These are phyloP conservation scores for Trichoderma sp. DNA, from an alignment of 2,329 filamentous ascomycete genomes.

Conservation along the genomic window DNA sequence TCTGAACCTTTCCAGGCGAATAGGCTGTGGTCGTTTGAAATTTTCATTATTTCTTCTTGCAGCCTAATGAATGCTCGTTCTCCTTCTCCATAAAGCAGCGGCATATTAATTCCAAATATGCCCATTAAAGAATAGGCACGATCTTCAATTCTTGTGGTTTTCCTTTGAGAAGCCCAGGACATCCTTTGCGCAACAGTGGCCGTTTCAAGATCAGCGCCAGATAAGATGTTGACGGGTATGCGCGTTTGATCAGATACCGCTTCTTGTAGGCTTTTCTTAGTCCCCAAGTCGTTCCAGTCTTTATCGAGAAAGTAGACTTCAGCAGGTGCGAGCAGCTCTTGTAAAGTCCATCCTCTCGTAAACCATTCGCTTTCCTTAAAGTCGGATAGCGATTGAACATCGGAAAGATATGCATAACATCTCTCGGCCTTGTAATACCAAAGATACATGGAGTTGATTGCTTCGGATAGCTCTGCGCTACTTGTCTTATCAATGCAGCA, in stretches of 20 bases:
- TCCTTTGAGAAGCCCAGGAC: slow-evolving; percentile 31
- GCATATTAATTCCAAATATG: slow-evolving; percentile 35
- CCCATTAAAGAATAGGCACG: slow-evolving; percentile 35
- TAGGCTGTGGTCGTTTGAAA: background rate
- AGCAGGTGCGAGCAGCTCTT: background rate
- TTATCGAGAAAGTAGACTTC: background rate
- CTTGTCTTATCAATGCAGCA: background rate
- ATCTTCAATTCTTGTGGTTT: slow-evolving; percentile 31
- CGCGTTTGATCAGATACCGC: background rate
- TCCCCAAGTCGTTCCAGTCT: background rate
- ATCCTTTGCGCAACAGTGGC: slow-evolving; percentile 26
- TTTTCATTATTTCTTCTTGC: background rate
- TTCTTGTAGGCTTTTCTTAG: background rate
- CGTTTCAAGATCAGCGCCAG: slow-evolving; percentile 1
- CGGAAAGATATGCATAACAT: slow-evolving; percentile 1
- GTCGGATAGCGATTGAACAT: background rate
- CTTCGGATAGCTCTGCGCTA: background rate
- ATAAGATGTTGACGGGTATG: background rate
- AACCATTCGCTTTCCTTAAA: slow-evolving; percentile 6
- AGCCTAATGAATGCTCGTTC: slow-evolving; percentile 29
- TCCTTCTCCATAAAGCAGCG: slow-evolving; percentile 34
- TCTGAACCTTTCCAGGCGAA: background rate
- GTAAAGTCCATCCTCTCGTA: background rate
- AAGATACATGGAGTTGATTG: slow-evolving; percentile 7
- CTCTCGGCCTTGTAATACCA: background rate